phyloP scores from a whole-genome alignment of 305 asterid genomes.

The Fraxinus nigra region DNA sequence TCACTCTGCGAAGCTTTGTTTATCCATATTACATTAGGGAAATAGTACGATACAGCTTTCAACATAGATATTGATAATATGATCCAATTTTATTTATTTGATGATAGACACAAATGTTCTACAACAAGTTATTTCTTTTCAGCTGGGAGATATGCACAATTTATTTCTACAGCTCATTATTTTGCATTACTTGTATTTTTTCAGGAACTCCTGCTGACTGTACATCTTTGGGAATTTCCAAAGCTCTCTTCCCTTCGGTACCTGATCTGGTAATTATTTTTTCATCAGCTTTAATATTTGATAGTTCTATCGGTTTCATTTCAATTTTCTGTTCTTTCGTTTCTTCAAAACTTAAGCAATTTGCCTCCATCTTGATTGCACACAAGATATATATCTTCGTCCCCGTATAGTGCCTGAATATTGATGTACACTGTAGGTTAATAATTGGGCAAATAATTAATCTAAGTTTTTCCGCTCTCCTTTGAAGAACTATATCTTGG shows the following conservation, averaged over 20 bases:
- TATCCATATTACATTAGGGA: not conserved
- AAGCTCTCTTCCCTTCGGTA: slow-evolving; percentile 33
- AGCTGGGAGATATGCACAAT: not conserved
- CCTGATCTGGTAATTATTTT: slow-evolving; percentile 41
- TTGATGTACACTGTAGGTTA: not conserved
- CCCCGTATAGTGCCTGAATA: not conserved
- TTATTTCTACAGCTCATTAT: not conserved
- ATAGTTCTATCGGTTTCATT: not conserved
- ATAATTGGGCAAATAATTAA: not conserved
- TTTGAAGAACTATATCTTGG: not conserved
- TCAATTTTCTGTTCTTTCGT: not conserved
- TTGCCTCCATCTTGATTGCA: slow-evolving; percentile 1
- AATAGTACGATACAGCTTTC: not conserved
- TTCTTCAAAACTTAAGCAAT: not conserved
- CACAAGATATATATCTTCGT: not conserved
- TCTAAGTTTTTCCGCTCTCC: not conserved
- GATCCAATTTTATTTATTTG: not conserved
- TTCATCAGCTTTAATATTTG: not conserved
- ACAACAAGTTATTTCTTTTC: not conserved
- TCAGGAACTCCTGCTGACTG: slow-evolving; percentile 56
- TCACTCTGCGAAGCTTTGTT: not conserved
- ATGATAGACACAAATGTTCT: not conserved
- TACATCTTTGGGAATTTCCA: slow-evolving; percentile 44
- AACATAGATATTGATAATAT: not conserved
- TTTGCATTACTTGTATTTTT: slow-evolving; percentile 17